These are phyloP conservation scores for Miscanthus lutarioriparius DNA, from an alignment of 176 grass and related monocot species.

Conservation along the genomic window DNA sequence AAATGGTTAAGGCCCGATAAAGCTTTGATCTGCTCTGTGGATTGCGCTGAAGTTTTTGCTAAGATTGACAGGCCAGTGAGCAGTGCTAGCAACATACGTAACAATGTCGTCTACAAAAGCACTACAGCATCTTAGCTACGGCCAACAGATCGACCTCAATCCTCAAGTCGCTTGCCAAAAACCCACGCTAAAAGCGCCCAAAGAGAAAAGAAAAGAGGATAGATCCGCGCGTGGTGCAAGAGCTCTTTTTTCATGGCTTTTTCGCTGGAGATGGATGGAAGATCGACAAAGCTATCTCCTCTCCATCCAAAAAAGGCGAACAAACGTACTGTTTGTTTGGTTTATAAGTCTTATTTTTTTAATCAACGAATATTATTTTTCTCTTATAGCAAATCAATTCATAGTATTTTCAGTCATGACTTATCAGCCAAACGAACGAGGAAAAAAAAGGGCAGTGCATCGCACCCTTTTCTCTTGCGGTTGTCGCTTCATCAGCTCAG, in stretches of 20 bases:
- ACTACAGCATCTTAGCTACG: neutral
- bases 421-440: too few relatives aligned
- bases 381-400: too few relatives aligned
- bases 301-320: neutral
- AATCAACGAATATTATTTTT: too few relatives aligned
- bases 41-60: neutral
- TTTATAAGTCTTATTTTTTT: too few relatives aligned
- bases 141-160: neutral
- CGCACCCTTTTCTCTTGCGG: slow-evolving; percentile 25
- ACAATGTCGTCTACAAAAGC: neutral
- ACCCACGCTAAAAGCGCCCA: neutral
- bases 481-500: neutral
- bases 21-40: neutral
- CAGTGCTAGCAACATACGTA: neutral
- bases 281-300: neutral
- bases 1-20: neutral
- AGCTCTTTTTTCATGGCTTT: neutral
- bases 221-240: neutral
- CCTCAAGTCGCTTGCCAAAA: neutral
- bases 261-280: neutral
- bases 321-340: too few relatives aligned
- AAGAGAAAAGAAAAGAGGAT: neutral
- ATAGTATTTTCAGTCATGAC: too few relatives aligned
- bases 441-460: too few relatives aligned
- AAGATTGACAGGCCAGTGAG: neutral